Evolutionary conservation across 2,329 filamentous ascomycete genomes (phyloP), one percentile per base, ranked within the genome.

Genomic region (Macrophomina phaseolina): DNA sequence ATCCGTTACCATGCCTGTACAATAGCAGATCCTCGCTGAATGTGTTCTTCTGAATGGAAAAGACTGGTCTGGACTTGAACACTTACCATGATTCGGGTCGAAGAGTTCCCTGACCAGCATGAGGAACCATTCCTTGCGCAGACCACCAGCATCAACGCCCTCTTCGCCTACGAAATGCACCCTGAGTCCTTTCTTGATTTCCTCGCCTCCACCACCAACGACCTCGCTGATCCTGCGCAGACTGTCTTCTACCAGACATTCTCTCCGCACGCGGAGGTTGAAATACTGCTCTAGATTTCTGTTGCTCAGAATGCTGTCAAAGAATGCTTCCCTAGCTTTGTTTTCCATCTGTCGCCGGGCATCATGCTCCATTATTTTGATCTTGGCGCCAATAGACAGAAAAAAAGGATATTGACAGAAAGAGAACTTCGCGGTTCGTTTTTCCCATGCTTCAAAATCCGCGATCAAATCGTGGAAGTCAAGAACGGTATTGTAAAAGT

Each of bases 401-500:
- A 97, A 89, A 73, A 97, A 96, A 0, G 94, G 93, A 73, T 96
- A 97, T 75, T 97, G 92, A 75, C 93, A 97, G 74, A 97, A 97
- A 0, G 91, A 87, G 75, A 97, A 97, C 70, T 89, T 92, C 23
- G 85, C 85, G 62, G 86, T 85, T 70, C 86, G 90, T 4, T 87
- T 85, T 75, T 97, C 93, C 94, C 94, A 97, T 9, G 88, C 85
- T 73, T 97, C 92, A 73, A 96, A 97, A 75, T 97, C 94, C 0
- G 87, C 87, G 55, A 95, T 87, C 6, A 97, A 83, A 74, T 97
- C 92, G n/a, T 90, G 87, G 72, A 92, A 93, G 75, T 97, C 94
- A 9, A 97, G 85, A 67, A 97, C 81, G 1, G 91, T 91, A 73
- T 92, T 93, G 78, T 97, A 97, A 75, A 97, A 97, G 72, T 92